Evolutionary conservation across 331 rosid species (phyloP).

Genomic region (Phaseolus coccineus): DNA sequence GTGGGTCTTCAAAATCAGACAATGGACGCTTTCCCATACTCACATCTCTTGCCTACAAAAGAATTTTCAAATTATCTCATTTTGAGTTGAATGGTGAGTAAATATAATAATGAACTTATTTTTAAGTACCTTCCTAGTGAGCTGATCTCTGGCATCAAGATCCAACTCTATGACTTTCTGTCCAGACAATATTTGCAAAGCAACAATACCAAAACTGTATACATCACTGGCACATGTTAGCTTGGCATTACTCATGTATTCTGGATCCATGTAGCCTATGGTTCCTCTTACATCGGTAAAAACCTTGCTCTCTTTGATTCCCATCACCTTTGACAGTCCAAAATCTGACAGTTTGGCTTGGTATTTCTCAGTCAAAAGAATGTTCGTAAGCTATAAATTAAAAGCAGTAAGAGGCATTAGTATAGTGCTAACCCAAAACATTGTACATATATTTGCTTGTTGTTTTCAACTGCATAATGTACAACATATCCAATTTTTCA

Average conservation of each 20-base stretch:
- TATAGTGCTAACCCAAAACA: neutral
- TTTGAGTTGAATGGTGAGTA: slow-evolving; percentile 1
- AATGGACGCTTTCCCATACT: slow-evolving; percentile 66
- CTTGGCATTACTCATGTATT: slow-evolving; percentile 90
- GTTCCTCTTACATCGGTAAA: slow-evolving; percentile 92
- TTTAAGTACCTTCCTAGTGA: slow-evolving; percentile 72
- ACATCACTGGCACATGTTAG: slow-evolving; percentile 85
- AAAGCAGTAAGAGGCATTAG: slow-evolving; percentile 1
- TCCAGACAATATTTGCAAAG: slow-evolving; percentile 80
- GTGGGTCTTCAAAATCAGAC: slow-evolving; percentile 77
- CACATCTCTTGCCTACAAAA: slow-evolving; percentile 79
- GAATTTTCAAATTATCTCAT: neutral
- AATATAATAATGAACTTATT: neutral
- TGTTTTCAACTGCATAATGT: neutral
- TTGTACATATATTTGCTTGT: neutral
- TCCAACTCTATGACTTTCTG: slow-evolving; percentile 83
- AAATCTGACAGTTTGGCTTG: slow-evolving; percentile 90
- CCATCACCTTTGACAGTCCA: slow-evolving; percentile 81
- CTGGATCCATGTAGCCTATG: slow-evolving; percentile 96
- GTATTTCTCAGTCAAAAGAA: slow-evolving; percentile 70
- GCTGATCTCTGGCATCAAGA: slow-evolving; percentile 86
- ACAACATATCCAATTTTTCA: neutral
- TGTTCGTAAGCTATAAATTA: slow-evolving; percentile 73
- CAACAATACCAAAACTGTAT: slow-evolving; percentile 86
- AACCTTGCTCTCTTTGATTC: slow-evolving; percentile 80